Evolutionary conservation across 306 rosid genomes (phyloP).

Genomic region (Castanea crenata): DNA sequence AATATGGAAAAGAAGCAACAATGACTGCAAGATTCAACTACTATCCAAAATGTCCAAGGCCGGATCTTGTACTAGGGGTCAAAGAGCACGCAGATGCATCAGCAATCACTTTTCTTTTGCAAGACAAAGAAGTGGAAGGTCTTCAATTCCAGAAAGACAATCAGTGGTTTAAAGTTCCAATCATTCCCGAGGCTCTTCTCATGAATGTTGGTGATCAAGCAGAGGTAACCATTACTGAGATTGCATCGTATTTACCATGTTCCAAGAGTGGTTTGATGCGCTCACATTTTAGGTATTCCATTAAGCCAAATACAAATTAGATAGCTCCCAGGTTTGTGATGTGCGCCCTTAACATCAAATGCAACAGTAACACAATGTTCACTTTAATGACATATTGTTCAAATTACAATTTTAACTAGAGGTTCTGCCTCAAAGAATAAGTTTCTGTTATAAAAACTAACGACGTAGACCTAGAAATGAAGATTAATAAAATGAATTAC

Average conservation of each 20-base stretch:
- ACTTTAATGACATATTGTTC: neutral
- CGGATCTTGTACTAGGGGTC: constrained; percentile 63
- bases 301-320: no score
- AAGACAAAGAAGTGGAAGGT: constrained; percentile 69
- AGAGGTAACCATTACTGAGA: constrained; percentile 44
- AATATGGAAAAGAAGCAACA: constrained; percentile 40
- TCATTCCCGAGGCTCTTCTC: constrained; percentile 55
- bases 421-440: neutral
- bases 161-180: constrained; percentile 70
- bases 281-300: no score
- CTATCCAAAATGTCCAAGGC: constrained; percentile 66
- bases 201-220: constrained; percentile 80
- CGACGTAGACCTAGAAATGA: neutral
- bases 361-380: no score
- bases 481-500: neutral
- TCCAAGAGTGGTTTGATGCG: neutral
- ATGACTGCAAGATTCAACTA: constrained; percentile 57
- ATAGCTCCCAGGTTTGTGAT: no score
- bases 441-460: neutral
- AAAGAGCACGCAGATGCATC: constrained; percentile 80
- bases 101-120: constrained; percentile 59
- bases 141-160: constrained; percentile 69
- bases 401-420: neutral
- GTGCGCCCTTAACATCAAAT: no score
- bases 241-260: neutral